Evolutionary conservation across 2,329 filamentous ascomycete genomes (phyloP).

Genomic region (Paradendryphiella salina): DNA sequence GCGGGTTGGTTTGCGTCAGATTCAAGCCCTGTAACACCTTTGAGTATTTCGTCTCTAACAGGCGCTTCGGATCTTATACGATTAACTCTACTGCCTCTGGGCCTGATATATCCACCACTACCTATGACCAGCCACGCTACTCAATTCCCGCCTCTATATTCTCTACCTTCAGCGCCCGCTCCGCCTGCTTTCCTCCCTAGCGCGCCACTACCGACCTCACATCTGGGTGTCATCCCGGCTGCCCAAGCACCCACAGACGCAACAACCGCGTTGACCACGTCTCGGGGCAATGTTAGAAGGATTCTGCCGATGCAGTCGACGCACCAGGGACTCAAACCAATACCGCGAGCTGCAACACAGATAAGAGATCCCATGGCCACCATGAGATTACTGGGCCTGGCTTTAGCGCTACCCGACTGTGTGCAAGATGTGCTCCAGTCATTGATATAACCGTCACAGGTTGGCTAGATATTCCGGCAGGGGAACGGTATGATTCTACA

Average conservation of each 20-base stretch:
- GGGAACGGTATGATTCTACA: slow-evolving; percentile 25
- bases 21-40: slow-evolving; percentile 9
- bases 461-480: slow-evolving; percentile 24
- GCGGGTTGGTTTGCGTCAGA: background rate
- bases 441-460: slow-evolving; percentile 34
- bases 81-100: slow-evolving; percentile 8
- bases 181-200: slow-evolving; percentile 6
- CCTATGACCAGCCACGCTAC: slow-evolving; percentile 1
- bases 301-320: slow-evolving; percentile 25
- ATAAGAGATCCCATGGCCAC: slow-evolving; percentile 36
- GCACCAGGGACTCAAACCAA: slow-evolving; percentile 30
- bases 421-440: slow-evolving; percentile 35
- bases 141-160: background rate
- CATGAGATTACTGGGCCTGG: slow-evolving; percentile 40
- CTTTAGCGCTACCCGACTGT: slow-evolving; percentile 32
- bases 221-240: slow-evolving; percentile 11
- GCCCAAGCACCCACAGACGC: slow-evolving; percentile 4
- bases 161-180: slow-evolving; percentile 13
- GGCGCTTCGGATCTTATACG: slow-evolving; percentile 7
- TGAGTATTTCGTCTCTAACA: slow-evolving; percentile 6
- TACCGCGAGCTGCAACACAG: slow-evolving; percentile 28
- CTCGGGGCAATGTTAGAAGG: slow-evolving; percentile 7
- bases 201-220: slow-evolving; percentile 2
- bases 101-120: slow-evolving; percentile 15
- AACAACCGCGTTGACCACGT: background rate